phyloP scores from a whole-genome alignment of 345 rosid species.

The Eucalyptus virginea region DNA sequence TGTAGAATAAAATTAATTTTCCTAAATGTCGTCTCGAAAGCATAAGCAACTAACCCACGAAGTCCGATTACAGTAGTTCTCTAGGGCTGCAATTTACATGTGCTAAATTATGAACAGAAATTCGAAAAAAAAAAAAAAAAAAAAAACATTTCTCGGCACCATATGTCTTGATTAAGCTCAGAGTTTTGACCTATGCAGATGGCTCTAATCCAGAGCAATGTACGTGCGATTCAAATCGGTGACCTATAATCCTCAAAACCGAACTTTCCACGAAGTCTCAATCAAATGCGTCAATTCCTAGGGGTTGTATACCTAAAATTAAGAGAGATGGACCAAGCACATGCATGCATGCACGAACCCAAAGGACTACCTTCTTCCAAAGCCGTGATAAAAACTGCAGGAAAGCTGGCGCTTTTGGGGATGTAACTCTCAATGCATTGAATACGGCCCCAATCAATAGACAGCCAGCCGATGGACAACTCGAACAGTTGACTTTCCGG shows the following conservation, averaged over 20 bases:
- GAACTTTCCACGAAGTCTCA: not conserved
- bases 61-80: not conserved
- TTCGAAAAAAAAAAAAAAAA: not conserved
- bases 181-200: not conserved
- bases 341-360: not conserved
- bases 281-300: not conserved
- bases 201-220: not conserved
- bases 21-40: not conserved
- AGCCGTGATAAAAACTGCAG: not conserved
- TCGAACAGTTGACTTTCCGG: not conserved
- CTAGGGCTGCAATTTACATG: not conserved
- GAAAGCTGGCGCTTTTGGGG: not conserved
- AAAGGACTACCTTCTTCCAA: not conserved
- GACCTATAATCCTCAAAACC: not conserved
- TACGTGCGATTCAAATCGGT: rapidly evolving
- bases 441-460: not conserved
- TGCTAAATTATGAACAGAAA: not conserved
- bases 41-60: not conserved
- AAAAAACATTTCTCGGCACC: not conserved
- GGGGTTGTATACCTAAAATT: not conserved
- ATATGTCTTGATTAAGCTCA: not conserved
- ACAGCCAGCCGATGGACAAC: not conserved
- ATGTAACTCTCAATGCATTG: not conserved
- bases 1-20: not conserved
- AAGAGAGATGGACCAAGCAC: not conserved